phyloP scores from a whole-genome alignment of 768 basidiomycete genomes.

The Phlebiopsis gigantea region DNA sequence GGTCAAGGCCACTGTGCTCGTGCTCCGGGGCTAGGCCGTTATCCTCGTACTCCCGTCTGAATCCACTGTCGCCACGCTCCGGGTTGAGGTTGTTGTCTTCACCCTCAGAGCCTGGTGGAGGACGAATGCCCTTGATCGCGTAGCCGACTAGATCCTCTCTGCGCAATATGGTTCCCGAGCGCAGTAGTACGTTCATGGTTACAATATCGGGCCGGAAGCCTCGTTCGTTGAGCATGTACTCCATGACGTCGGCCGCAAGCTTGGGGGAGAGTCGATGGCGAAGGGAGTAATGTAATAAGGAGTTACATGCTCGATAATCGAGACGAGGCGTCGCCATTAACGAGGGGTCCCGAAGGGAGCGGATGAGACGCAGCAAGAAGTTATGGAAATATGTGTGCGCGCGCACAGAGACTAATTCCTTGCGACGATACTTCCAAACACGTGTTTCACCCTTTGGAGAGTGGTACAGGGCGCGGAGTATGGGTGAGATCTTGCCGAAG shows the following conservation, averaged over 20 bases:
- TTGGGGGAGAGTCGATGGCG: slow-evolving; percentile 48
- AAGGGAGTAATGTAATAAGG: slow-evolving; percentile 63
- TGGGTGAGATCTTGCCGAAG: slow-evolving; percentile 35
- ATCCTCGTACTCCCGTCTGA: too few species aligned
- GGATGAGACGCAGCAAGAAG: slow-evolving; percentile 24
- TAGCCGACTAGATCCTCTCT: slow-evolving; percentile 30
- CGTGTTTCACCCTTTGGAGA: slow-evolving; percentile 24
- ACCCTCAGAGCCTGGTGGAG: neutral
- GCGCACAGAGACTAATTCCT: slow-evolving; percentile 11
- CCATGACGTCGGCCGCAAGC: slow-evolving; percentile 43
- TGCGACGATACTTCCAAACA: slow-evolving; percentile 21
- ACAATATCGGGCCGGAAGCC: slow-evolving; percentile 39
- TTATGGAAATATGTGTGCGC: slow-evolving; percentile 28
- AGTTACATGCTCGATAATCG: slow-evolving; percentile 45
- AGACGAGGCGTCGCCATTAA: slow-evolving; percentile 28
- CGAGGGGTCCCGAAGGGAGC: slow-evolving; percentile 10
- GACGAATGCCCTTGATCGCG: slow-evolving; percentile 16
- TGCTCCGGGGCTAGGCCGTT: too few species aligned
- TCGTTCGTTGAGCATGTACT: slow-evolving; percentile 46
- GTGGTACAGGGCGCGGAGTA: slow-evolving; percentile 43
- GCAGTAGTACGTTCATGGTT: slow-evolving; percentile 56
- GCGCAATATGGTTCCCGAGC: slow-evolving; percentile 48
- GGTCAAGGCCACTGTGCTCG: too few species aligned
- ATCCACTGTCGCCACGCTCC: too few species aligned
- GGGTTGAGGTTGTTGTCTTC: too few species aligned